Conservation (phyloP, 345 rosid species). For the Fremontodendron californicum region DNA sequence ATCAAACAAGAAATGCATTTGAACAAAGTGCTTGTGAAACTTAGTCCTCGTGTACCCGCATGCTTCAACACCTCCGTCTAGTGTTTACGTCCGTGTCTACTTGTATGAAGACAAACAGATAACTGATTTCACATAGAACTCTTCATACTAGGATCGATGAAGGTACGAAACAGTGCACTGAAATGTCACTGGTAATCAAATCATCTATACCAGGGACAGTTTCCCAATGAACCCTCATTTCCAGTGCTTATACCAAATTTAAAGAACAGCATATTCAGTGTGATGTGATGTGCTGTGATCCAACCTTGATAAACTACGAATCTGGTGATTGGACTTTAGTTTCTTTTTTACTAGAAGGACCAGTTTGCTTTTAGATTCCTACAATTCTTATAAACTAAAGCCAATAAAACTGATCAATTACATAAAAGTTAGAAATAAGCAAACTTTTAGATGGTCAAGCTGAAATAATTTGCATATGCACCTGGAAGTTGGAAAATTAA, state of each 20-base stretch:
- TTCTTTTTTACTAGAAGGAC: neutral
- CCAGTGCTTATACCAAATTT: neutral
- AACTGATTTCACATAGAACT: neutral
- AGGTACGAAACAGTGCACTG: neutral
- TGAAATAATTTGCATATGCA: constrained; percentile 7
- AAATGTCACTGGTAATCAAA: neutral
- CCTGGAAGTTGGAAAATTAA: constrained; percentile 38
- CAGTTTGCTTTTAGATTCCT: neutral
- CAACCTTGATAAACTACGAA: neutral
- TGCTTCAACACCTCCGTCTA: too few relatives aligned
- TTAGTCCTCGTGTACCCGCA: neutral
- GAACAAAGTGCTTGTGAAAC: neutral
- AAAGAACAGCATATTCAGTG: neutral
- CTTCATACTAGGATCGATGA: neutral
- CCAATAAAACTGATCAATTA: neutral
- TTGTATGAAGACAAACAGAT: neutral
- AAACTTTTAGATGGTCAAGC: neutral
- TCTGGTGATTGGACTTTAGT: neutral
- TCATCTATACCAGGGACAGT: neutral
- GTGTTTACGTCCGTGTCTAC: neutral
- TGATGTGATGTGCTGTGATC: too few relatives aligned
- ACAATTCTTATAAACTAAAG: neutral
- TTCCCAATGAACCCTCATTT: neutral
- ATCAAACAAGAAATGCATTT: neutral
- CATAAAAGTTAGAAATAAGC: too few relatives aligned